Evolutionary conservation across 768 basidiomycete species (phyloP), one percentile per base, ranked within the genome.

Genomic region (Cystofilobasidium bisporidii): DNA sequence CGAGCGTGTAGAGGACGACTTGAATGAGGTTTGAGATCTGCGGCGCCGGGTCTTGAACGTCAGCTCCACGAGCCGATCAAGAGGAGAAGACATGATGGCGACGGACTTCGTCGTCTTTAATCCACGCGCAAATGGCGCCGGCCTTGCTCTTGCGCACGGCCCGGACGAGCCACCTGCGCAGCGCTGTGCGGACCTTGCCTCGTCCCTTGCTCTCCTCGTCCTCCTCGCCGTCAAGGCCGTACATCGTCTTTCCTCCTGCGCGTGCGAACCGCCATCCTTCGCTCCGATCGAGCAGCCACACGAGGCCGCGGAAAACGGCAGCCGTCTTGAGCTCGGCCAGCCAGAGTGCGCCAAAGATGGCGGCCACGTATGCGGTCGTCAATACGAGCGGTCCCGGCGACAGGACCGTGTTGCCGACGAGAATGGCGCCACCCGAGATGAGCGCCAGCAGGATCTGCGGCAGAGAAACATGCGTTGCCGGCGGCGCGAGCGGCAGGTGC

Each of bases 11-110:
- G 17, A 84, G 76, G 33, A 87, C 79, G 80, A 85, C 84, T 61
- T 82, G 81, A 67, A 87, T 83, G 4, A 88, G 71, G 41, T 79
- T 78, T 71, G 86, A 83, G 71, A 88, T 86, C 87, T 89, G 33
- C 0, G 43, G 36, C 36, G 36, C 36, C 36, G 36, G n/a, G n/a
- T n/a, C n/a, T n/a, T n/a, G n/a, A n/a, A n/a, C n/a, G n/a, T n/a
- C n/a, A n/a, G n/a, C n/a, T n/a, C n/a, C n/a, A n/a, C n/a, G n/a
- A n/a, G n/a, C n/a, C n/a, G n/a, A n/a, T n/a, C n/a, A n/a, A n/a
- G n/a, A n/a, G n/a, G n/a, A n/a, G n/a, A n/a, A n/a, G n/a, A n/a
- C n/a, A n/a, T n/a, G n/a, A n/a, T n/a, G 18, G 14, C 8, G 30
- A 71, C 79, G 20, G 64, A 87, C 86, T 79, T 87, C 86, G 65